phyloP scores from a whole-genome alignment of 2,329 filamentous ascomycete genomes.

The Ceratocystis huliohia region DNA sequence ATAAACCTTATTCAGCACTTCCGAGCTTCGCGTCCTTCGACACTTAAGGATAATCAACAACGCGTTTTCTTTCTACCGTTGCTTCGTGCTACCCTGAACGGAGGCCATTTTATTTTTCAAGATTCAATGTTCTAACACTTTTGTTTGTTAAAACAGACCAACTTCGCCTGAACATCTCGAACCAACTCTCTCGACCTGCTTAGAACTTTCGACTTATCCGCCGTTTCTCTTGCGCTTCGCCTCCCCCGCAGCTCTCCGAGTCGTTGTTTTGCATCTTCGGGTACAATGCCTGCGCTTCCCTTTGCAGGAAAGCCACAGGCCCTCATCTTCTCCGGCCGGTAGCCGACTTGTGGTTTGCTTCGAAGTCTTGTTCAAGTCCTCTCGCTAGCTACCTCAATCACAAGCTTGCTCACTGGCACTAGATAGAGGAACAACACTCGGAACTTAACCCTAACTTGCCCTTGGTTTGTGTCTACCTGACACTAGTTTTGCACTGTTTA shows the following conservation, averaged over 20 bases:
- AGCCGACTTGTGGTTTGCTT: constrained; percentile 31
- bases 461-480: constrained; percentile 42
- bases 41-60: neutral
- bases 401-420: constrained; percentile 1
- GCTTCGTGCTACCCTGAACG: neutral
- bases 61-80: neutral
- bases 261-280: constrained; percentile 6
- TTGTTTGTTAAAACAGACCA: neutral
- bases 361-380: constrained; percentile 30
- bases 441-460: constrained; percentile 86
- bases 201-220: constrained; percentile 8
- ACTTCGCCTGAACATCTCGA: neutral
- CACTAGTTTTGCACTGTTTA: constrained; percentile 51
- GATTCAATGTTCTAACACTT: neutral
- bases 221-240: constrained; percentile 44
- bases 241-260: constrained; percentile 70
- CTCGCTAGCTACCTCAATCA: constrained; percentile 30
- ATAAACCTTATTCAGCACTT: too few species aligned
- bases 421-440: constrained; percentile 52
- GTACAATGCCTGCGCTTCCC: constrained; percentile 11
- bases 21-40: neutral
- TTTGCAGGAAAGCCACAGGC: neutral
- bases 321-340: constrained; percentile 32
- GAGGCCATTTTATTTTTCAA: neutral
- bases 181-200: neutral